These are phyloP conservation scores for Centrapalus pauciflorus DNA, from an alignment of 129 eudicot species.

Conservation along the genomic window DNA sequence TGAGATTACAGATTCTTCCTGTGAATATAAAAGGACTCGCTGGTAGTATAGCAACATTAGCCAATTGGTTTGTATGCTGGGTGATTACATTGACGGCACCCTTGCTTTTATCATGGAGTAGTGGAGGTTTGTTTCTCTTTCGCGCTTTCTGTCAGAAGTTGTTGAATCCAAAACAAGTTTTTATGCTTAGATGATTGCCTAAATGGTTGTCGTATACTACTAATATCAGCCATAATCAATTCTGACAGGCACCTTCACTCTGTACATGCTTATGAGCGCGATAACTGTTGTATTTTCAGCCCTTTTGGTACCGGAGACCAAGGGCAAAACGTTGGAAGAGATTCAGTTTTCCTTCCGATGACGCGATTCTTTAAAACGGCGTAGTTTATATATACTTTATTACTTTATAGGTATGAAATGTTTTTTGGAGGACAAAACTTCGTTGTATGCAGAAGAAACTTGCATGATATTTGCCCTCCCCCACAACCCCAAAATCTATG, in stretches of 20 bases:
- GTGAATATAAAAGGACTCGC: slow-evolving; percentile 87
- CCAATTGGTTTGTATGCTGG: slow-evolving; percentile 79
- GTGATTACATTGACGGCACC: slow-evolving; percentile 79
- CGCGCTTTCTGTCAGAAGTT: neutral
- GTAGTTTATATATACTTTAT: too few relatives aligned
- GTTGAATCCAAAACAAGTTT: neutral
- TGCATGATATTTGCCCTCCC: too few relatives aligned
- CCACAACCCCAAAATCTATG: too few relatives aligned
- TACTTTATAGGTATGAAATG: too few relatives aligned
- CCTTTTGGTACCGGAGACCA: slow-evolving; percentile 83
- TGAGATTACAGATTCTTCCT: slow-evolving; percentile 62
- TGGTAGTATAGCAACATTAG: slow-evolving; percentile 84
- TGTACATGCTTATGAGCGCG: slow-evolving; percentile 56
- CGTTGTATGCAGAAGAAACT: too few relatives aligned
- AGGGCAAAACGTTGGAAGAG: slow-evolving; percentile 89
- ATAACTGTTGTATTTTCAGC: slow-evolving; percentile 49
- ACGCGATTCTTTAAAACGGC: slow-evolving; percentile 11
- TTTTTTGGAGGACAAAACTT: too few relatives aligned
- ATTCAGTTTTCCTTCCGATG: slow-evolving; percentile 83
- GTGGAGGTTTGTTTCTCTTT: slow-evolving; percentile 57
- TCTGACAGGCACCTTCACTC: slow-evolving; percentile 61
- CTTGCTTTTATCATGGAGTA: slow-evolving; percentile 70
- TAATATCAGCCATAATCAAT: neutral
- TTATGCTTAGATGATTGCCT: neutral
- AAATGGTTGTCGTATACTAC: neutral